Evolutionary conservation across 306 rosid species (phyloP).

Genomic region (Coriaria nepalensis): DNA sequence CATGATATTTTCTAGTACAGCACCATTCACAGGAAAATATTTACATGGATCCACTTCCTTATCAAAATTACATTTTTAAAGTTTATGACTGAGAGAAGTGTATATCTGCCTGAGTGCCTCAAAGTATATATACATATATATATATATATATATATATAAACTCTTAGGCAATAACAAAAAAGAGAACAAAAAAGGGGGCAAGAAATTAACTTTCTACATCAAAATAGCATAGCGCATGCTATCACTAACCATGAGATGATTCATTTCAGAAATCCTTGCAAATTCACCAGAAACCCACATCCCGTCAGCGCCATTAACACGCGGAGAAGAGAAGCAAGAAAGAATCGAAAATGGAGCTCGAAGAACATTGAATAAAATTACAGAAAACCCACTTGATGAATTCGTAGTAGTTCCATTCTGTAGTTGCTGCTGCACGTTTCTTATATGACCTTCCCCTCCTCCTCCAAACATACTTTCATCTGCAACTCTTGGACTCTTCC

Average conservation of each 20-base stretch:
- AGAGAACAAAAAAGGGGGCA: neutral
- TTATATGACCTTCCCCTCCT: slow-evolving; percentile 19
- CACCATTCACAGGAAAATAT: too few relatives aligned
- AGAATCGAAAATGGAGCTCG: slow-evolving; percentile 52
- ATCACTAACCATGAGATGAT: slow-evolving; percentile 86
- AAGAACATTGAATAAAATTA: slow-evolving; percentile 28
- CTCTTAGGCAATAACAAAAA: neutral
- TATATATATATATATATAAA: too few relatives aligned
- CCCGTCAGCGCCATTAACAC: slow-evolving; percentile 49
- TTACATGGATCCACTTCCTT: too few relatives aligned
- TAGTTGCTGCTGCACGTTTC: too few relatives aligned
- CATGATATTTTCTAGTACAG: too few relatives aligned
- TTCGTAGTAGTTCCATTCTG: neutral
- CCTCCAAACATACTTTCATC: slow-evolving; percentile 47
- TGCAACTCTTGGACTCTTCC: slow-evolving; percentile 55
- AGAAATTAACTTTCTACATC: slow-evolving; percentile 33
- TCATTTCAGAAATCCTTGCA: slow-evolving; percentile 58
- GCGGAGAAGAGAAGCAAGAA: slow-evolving; percentile 70
- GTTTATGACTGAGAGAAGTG: too few relatives aligned
- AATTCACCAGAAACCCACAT: slow-evolving; percentile 55
- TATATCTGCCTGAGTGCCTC: too few relatives aligned
- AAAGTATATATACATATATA: too few relatives aligned
- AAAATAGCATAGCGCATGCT: slow-evolving; percentile 97
- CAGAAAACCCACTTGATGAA: slow-evolving; percentile 41
- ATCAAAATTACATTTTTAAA: too few relatives aligned